These are phyloP conservation scores for Hypoxylon sp. DNA, from an alignment of 2,329 filamentous ascomycete species.

Conservation along the genomic window DNA sequence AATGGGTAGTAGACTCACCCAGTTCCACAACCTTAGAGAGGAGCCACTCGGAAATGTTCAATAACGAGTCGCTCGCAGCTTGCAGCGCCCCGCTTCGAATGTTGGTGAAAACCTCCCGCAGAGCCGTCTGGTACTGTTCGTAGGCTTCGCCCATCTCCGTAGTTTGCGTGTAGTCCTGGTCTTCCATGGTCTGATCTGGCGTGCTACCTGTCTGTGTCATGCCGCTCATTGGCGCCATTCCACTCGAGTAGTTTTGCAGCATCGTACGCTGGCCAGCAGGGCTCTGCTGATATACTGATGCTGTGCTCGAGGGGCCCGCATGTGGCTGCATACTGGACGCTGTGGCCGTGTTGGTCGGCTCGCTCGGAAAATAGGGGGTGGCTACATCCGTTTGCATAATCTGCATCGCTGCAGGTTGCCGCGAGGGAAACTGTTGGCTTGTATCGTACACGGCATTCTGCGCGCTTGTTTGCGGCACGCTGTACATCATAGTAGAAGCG, in stretches of 20 bases:
- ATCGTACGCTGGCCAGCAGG: constrained; percentile 66
- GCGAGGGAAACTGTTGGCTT: constrained; percentile 78
- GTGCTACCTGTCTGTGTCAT: constrained; percentile 57
- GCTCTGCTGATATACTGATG: constrained; percentile 75
- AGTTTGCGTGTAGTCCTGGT: constrained; percentile 68
- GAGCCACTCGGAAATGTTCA: constrained; percentile 67
- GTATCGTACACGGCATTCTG: constrained; percentile 79
- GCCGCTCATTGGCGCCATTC: constrained; percentile 60
- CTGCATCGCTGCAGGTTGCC: constrained; percentile 81
- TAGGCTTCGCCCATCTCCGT: constrained; percentile 76
- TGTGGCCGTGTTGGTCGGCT: constrained; percentile 71
- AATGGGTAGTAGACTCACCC: constrained; percentile 57
- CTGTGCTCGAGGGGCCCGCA: constrained; percentile 60
- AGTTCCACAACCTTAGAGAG: constrained; percentile 66
- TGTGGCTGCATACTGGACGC: constrained; percentile 66
- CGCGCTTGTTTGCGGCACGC: constrained; percentile 72
- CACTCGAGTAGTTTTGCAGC: constrained; percentile 64
- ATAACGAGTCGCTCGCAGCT: constrained; percentile 63
- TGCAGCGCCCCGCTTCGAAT: constrained; percentile 67
- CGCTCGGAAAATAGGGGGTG: constrained; percentile 80
- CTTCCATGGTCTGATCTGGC: constrained; percentile 63
- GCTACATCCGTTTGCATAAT: constrained; percentile 75
- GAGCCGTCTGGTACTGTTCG: constrained; percentile 70
- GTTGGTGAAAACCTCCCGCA: constrained; percentile 76
- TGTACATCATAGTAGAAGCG: constrained; percentile 81